Base-by-base conservation (phyloP, 2,329 filamentous ascomycete genomes). In the Aspergillus calidoustus region DNA sequence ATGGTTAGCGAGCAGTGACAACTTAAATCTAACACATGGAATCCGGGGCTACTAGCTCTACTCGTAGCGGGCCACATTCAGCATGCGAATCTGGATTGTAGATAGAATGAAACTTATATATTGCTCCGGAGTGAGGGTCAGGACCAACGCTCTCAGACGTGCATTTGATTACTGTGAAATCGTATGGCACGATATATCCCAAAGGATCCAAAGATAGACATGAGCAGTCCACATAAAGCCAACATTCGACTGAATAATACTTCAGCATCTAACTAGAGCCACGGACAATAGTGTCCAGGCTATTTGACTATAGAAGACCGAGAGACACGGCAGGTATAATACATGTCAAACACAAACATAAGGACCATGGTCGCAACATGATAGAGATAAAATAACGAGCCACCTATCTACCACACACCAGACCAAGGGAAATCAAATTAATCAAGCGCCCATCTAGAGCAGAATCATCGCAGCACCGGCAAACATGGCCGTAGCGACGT, bases 381-480 rank as follows among this genome's bases (percentile, higher is more conserved):
- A 47, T 25, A 47, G 23, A 47, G n/a, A 47, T 25, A 22, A 47
- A 13, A 19, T 4, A 47, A 31, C 7, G 22, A 54, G 4, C 13
- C 22, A 38, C 7, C 17, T 25, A 15, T 23, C 30, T 48, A 23
- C 28, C 25, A 15, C 15, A 41, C 23, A 31, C 6, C 30, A 7
- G 30, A 38, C 25, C 17, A n/a, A 23, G 28, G 3, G 13, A 44
- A 30, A 41, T 15, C 34, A 41, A 28, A 7, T 28, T 7, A 28
- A 28, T 11, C 7, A 38, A 5, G 3, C 9, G 22, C 17, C 11
- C 43, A 48, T 68, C 19, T 78, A 81, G 70, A 81, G 67, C 57
- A 80, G 62, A 56, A 81, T 73, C 77, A 81, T 80, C 34, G 75
- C 76, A 43, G 71, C 72, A 53, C 79, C 79, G 62, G 77, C 74